Evolutionary conservation across 2,329 filamentous ascomycete species (phyloP).

Genomic region (Colletotrichum eremochloae): DNA sequence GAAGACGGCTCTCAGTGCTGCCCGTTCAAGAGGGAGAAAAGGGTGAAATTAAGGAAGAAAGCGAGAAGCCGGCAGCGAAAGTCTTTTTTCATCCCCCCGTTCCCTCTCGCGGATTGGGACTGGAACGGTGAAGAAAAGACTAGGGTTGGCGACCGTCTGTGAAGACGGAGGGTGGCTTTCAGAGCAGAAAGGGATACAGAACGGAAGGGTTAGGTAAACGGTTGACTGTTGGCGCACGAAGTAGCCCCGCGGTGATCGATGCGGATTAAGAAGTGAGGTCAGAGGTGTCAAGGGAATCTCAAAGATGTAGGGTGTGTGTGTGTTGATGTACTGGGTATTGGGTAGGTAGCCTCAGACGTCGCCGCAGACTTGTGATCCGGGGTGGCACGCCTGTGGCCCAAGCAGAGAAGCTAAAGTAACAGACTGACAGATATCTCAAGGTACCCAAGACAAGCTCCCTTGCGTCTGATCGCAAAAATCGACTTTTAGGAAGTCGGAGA

Average conservation of each 20-base stretch:
- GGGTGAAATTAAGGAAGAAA: slow-evolving; percentile 22
- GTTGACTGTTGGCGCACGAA: slow-evolving; percentile 1
- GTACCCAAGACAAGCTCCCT: slow-evolving; percentile 40
- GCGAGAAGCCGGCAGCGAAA: slow-evolving; percentile 34
- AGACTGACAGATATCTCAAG: slow-evolving; percentile 32
- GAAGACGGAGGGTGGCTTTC: slow-evolving; percentile 18
- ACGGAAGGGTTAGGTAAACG: slow-evolving; percentile 25
- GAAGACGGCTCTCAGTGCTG: slow-evolving; percentile 27
- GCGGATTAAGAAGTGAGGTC: slow-evolving; percentile 39
- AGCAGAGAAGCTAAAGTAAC: slow-evolving; percentile 29
- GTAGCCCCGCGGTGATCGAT: slow-evolving; percentile 42
- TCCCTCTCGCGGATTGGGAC: slow-evolving; percentile 18
- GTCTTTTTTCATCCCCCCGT: slow-evolving; percentile 25
- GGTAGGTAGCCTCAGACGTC: slow-evolving; percentile 33
- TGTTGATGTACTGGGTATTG: slow-evolving; percentile 31
- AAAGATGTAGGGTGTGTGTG: slow-evolving; percentile 36
- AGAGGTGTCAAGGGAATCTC: slow-evolving; percentile 39
- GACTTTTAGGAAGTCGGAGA: slow-evolving; percentile 38
- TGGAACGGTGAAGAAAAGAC: slow-evolving; percentile 38
- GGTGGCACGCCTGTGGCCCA: slow-evolving; percentile 33
- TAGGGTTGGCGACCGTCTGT: slow-evolving; percentile 19
- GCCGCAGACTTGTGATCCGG: slow-evolving; percentile 39
- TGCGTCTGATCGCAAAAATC: slow-evolving; percentile 38
- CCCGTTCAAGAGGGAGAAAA: slow-evolving; percentile 26
- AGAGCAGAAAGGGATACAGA: slow-evolving; percentile 1